These are phyloP conservation scores for Nicotiana noctiflora DNA, from an alignment of 257 asterid species.

Conservation along the genomic window DNA sequence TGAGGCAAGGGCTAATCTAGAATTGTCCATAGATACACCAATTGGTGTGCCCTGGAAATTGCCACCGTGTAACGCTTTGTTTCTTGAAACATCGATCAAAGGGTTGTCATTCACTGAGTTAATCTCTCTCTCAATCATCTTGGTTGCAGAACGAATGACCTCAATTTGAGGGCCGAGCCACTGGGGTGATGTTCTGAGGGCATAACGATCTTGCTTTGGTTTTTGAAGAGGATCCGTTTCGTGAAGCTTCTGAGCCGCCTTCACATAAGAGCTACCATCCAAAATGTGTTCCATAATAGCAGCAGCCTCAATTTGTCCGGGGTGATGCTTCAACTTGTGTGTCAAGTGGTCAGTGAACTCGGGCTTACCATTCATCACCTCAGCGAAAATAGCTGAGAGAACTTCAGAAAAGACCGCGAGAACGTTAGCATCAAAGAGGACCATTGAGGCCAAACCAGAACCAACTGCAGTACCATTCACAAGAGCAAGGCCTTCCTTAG, in stretches of 20 bases:
- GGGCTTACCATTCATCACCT: constrained; percentile 51
- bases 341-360: constrained; percentile 48
- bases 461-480: constrained; percentile 52
- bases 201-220: constrained; percentile 49
- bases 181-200: constrained; percentile 45
- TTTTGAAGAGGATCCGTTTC: constrained; percentile 44
- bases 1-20: constrained; percentile 42
- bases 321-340: constrained; percentile 47
- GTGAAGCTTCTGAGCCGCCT: constrained; percentile 37
- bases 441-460: constrained; percentile 47
- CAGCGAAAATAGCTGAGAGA: constrained; percentile 44
- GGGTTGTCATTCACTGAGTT: constrained; percentile 53
- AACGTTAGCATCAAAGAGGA: constrained; percentile 36
- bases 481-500: constrained; percentile 49
- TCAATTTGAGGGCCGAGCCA: constrained; percentile 56
- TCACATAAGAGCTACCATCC: constrained; percentile 37
- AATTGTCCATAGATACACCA: constrained; percentile 50
- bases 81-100: constrained; percentile 42
- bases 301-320: constrained; percentile 52
- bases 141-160: constrained; percentile 43
- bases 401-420: constrained; percentile 34
- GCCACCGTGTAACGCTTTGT: constrained; percentile 47
- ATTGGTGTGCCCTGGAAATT: constrained; percentile 54
- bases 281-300: constrained; percentile 50
- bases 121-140: constrained; percentile 53